These are phyloP conservation scores for Colletotrichum aenigma DNA, from an alignment of 2,329 filamentous ascomycete species.

Conservation along the genomic window DNA sequence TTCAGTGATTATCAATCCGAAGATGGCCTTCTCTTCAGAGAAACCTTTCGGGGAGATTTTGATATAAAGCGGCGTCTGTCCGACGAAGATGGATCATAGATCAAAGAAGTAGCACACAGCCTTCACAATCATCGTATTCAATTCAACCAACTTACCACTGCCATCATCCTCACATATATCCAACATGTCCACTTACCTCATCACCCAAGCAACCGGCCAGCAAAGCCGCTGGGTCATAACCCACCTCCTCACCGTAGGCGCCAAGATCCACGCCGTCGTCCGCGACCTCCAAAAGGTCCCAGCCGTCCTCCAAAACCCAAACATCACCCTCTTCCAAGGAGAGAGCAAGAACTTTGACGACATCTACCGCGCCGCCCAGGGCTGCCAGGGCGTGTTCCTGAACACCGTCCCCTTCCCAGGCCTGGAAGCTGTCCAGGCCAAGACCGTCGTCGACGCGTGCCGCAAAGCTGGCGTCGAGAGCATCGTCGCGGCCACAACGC, in stretches of 20 bases:
- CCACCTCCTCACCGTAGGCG: slow-evolving; percentile 35
- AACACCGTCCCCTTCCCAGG: slow-evolving; percentile 30
- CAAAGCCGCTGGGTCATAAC: slow-evolving; percentile 33
- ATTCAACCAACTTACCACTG: too few relatives aligned
- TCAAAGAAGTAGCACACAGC: fast-evolving
- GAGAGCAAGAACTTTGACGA: slow-evolving; percentile 35
- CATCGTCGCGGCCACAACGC: slow-evolving; percentile 30
- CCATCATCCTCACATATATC: not conserved
- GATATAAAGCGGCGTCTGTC: not conserved
- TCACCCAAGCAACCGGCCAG: slow-evolving; percentile 38
- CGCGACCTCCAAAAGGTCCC: slow-evolving; percentile 35
- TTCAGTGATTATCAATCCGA: not conserved
- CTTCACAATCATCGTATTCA: fast-evolving
- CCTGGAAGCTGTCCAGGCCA: slow-evolving; percentile 31
- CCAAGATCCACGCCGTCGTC: slow-evolving; percentile 38
- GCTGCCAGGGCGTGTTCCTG: slow-evolving; percentile 34
- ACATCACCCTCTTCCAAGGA: slow-evolving; percentile 38
- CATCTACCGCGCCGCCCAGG: slow-evolving; percentile 33
- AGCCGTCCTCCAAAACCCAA: slow-evolving; percentile 23
- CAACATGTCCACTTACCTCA: slow-evolving; percentile 36
- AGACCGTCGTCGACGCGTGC: slow-evolving; percentile 33
- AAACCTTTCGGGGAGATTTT: not conserved
- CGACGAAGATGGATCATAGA: fast-evolving
- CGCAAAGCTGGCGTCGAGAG: slow-evolving; percentile 33
- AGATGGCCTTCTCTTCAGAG: not conserved